Conservation (phyloP, 2,329 filamentous ascomycete species). For the Hymenoscyphus salicellus region DNA sequence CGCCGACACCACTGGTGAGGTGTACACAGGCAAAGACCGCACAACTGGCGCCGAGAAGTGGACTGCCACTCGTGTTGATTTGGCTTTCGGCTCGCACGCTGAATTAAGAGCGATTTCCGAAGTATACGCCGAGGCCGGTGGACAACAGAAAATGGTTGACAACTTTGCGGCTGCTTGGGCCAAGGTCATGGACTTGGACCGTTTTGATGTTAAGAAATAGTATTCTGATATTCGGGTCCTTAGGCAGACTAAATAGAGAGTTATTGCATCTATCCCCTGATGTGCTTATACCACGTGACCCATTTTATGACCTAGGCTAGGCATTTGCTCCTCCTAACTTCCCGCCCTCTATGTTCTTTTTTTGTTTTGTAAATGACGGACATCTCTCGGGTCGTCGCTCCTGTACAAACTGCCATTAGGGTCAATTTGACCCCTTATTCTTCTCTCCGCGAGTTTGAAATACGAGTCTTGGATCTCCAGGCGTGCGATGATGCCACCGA, state of each 20-base stretch:
- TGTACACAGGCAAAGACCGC: constrained; percentile 53
- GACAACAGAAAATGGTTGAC: constrained; percentile 50
- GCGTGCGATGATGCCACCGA: neutral
- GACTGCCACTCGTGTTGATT: constrained; percentile 53
- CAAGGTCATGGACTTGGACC: constrained; percentile 59
- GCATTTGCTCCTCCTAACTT: too few relatives aligned
- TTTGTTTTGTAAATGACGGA: neutral
- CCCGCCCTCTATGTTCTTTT: too few relatives aligned
- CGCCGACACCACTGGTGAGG: constrained; percentile 41
- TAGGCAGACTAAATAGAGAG: too few relatives aligned
- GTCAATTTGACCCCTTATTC: neutral
- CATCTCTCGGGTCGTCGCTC: neutral
- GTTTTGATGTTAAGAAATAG: constrained; percentile 46
- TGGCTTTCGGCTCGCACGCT: constrained; percentile 57
- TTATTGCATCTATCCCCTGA: too few relatives aligned
- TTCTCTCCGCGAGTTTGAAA: neutral
- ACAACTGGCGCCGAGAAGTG: constrained; percentile 55
- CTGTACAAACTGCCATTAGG: neutral
- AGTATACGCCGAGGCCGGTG: constrained; percentile 51
- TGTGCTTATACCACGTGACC: too few relatives aligned
- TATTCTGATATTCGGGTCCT: too few relatives aligned
- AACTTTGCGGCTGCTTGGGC: constrained; percentile 58
- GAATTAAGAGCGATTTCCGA: constrained; percentile 57
- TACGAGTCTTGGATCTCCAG: neutral
- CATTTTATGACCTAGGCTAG: too few relatives aligned